Evolutionary conservation across 1,284 basidiomycete genomes (phyloP).

Genomic region (Ceratobasidium sp.): DNA sequence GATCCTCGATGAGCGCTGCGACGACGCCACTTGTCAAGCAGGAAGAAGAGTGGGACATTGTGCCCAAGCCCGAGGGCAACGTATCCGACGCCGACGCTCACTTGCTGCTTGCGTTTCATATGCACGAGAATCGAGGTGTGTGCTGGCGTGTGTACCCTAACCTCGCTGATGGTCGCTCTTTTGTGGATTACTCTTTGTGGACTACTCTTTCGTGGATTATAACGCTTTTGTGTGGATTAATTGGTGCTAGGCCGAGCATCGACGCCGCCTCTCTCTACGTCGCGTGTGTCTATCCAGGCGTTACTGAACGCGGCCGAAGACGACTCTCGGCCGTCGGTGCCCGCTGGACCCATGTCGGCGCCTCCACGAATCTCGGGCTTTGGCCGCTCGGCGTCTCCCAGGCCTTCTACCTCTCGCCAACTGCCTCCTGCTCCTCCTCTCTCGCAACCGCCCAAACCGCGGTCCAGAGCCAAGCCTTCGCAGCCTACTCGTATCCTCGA

Average conservation of each 20-base stretch:
- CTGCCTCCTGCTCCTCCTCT: neutral
- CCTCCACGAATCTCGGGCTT: neutral
- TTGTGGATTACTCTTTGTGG: neutral
- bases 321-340: too few relatives aligned
- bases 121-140: neutral
- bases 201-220: neutral
- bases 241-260: neutral
- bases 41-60: neutral
- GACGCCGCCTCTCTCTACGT: neutral
- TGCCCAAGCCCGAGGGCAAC: neutral
- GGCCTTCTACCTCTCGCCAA: neutral
- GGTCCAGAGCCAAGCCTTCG: neutral
- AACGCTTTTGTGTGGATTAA: neutral
- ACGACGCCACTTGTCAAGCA: neutral
- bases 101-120: neutral
- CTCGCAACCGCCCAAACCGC: neutral
- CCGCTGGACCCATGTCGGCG: neutral
- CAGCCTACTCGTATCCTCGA: too few relatives aligned
- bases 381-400: constrained; percentile 13
- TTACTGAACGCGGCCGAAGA: constrained; percentile 4
- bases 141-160: neutral
- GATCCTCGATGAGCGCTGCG: constrained; percentile 33
- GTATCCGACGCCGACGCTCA: constrained; percentile 19
- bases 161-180: neutral
- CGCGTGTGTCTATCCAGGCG: constrained; percentile 19